Evolutionary conservation across 768 basidiomycete genomes (phyloP).

Genomic region (Gyrodon lividus): DNA sequence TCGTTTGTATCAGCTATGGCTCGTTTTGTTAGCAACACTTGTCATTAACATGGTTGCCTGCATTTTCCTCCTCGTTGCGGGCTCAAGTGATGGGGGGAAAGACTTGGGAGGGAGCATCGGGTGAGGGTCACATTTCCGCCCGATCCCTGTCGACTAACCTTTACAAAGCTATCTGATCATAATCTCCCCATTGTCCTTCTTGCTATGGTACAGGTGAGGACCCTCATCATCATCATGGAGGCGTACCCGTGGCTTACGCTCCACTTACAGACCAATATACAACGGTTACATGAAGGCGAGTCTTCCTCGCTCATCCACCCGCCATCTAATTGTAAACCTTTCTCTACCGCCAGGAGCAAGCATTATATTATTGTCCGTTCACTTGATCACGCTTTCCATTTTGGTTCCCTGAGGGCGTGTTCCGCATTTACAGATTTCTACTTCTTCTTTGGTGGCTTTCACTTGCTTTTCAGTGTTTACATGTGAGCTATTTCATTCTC

Average conservation of each 20-base stretch:
- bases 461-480: conserved; percentile 89
- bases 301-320: conserved; percentile 9
- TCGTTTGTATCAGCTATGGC: conserved; percentile 91
- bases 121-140: conserved; percentile 42
- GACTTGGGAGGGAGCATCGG: conserved; percentile 83
- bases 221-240: conserved; percentile 9
- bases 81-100: conserved; percentile 69
- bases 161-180: conserved; percentile 68
- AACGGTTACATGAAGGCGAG: conserved; percentile 95
- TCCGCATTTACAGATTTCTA: conserved; percentile 68
- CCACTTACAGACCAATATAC: conserved; percentile 76
- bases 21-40: conserved; percentile 79
- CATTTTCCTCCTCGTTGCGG: conserved; percentile 79
- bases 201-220: conserved; percentile 91
- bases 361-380: conserved; percentile 85
- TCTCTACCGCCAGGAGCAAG: conserved; percentile 69
- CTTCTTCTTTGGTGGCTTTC: conserved; percentile 96
- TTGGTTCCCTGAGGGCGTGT: not conserved
- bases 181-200: conserved; percentile 78
- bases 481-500: conserved; percentile 53
- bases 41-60: conserved; percentile 90
- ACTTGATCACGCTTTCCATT: conserved; percentile 21
- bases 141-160: conserved; percentile 19
- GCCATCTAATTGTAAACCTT: conserved; percentile 25
- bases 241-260: conserved; percentile 8